Base-by-base conservation (phyloP, 352 stramenopile species). In the Phytophthora vignae region DNA sequence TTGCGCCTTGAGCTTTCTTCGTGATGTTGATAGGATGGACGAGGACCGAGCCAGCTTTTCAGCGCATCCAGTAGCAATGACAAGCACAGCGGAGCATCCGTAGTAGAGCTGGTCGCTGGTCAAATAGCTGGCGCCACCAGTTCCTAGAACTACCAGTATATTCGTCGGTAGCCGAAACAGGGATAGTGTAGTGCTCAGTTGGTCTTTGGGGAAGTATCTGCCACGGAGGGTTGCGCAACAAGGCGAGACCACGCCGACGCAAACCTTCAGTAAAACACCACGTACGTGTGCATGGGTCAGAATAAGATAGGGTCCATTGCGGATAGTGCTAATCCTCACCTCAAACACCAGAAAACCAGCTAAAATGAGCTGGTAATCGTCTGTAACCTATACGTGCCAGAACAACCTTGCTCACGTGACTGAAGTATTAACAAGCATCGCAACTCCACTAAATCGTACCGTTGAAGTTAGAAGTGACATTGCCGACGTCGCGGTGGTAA, bases 101-200 rank as follows among this genome's bases (percentile, higher is more conserved):
- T 55, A 58, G 42, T 90, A 91, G 29, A 92, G 78, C 29, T 74
- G 63, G 44, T 74, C 10, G 17, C 48, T 74, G 8, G 70, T 69
- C 31, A 80, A 60, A 27, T 83, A 76, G 46, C 67, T 79, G n/a
- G 73, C 53, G 6, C 82, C 68, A 3, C 75, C 76, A 46, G 81
- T 88, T 46, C 86, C 86, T 15, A 90, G 53, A 14, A 92, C 76
- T 6, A 94, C 86, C 8, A 92, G 44, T 3, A 92, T 15, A 36
- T 94, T 94, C 3, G 87, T 87, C 10, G 86, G 86, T 2, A 94
- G 38, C 7, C 86, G 85, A 31, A 91, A 90, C 19, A 81, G 31
- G 3, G 71, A 76, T 36, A 93, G 58, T 15, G 83, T 86, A 5
- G 82, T 87, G 63, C 76, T 85, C 25, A 93, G 63, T 1, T 69